These are phyloP conservation scores for Lycium barbarum DNA, from an alignment of 257 asterid genomes.

Conservation along the genomic window DNA sequence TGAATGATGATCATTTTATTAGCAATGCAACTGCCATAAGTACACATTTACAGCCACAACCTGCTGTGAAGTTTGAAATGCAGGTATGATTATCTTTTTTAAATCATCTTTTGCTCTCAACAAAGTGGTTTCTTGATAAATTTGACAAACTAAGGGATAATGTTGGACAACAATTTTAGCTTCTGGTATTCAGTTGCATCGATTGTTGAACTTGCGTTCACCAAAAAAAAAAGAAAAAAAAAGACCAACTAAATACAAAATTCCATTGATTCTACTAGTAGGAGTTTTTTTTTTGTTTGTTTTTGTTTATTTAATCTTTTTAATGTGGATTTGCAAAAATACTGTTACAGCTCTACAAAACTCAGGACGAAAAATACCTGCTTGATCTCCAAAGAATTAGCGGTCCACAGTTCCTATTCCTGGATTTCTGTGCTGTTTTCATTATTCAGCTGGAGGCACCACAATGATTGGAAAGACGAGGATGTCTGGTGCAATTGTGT, in stretches of 20 bases:
- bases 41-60: conserved; percentile 50
- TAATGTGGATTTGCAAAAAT: conserved; percentile 32
- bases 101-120: conserved; percentile 9
- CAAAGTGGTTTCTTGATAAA: neutral
- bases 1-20: conserved; percentile 49
- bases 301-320: neutral
- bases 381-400: conserved; percentile 90
- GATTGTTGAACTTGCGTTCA: neutral
- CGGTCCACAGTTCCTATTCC: conserved; percentile 90
- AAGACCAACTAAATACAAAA: neutral
- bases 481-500: conserved; percentile 17
- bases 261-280: conserved; percentile 18
- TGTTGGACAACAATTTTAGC: neutral
- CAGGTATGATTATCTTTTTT: conserved; percentile 59
- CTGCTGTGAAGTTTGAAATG: conserved; percentile 82
- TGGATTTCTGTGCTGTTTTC: conserved; percentile 89
- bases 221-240: neutral
- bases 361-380: conserved; percentile 72
- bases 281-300: neutral
- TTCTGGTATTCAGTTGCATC: neutral
- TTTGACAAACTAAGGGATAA: neutral
- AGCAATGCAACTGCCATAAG: conserved; percentile 44
- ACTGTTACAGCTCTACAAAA: conserved; percentile 80
- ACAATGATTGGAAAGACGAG: conserved; percentile 26
- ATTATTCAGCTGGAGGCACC: conserved; percentile 65